A percentile compares a stretch with the other conserved stretches of the same genome.
Conservation (phyloP, 352 stramenopile genomes). For the Phytophthora megakarya region DNA sequence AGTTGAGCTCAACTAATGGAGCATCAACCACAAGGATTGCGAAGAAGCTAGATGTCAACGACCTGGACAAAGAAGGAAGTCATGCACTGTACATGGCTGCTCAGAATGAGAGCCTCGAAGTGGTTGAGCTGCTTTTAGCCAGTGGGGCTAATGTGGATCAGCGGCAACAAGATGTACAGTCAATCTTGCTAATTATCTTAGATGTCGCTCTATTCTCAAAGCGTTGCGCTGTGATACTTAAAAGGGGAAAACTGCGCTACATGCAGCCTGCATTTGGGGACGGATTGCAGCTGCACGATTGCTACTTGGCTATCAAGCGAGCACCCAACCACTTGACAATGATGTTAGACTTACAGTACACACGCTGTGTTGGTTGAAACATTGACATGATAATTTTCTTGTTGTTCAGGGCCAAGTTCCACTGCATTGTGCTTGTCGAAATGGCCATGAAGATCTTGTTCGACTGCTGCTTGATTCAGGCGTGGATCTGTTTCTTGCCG, state of each 20-base stretch:
- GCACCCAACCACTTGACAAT: constrained; percentile 38
- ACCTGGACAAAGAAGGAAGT: constrained; percentile 53
- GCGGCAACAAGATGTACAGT: constrained; percentile 45
- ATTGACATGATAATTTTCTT: neutral
- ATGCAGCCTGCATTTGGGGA: constrained; percentile 64
- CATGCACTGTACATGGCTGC: constrained; percentile 54
- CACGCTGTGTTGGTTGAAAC: too few species aligned
- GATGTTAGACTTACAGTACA: constrained; percentile 40
- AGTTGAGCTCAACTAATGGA: neutral
- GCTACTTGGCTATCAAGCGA: constrained; percentile 43
- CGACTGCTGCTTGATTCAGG: constrained; percentile 37
- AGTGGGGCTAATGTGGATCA: constrained; percentile 48
- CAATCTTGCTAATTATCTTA: too few species aligned
- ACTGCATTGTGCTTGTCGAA: constrained; percentile 61
- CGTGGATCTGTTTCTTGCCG: constrained; percentile 45
- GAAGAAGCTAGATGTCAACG: constrained; percentile 51
- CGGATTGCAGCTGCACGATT: constrained; percentile 44
- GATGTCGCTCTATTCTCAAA: neutral
- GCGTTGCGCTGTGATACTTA: neutral
- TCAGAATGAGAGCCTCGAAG: constrained; percentile 65
- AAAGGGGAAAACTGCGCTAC: constrained; percentile 58
- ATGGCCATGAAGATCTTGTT: constrained; percentile 59
- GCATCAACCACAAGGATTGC: constrained; percentile 43
- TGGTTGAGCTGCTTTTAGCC: constrained; percentile 55
- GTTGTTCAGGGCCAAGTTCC: constrained; percentile 48